Evolutionary conservation across 768 basidiomycete genomes (phyloP), one percentile per base, ranked within the genome.

Genomic region (Podaxis sp.): DNA sequence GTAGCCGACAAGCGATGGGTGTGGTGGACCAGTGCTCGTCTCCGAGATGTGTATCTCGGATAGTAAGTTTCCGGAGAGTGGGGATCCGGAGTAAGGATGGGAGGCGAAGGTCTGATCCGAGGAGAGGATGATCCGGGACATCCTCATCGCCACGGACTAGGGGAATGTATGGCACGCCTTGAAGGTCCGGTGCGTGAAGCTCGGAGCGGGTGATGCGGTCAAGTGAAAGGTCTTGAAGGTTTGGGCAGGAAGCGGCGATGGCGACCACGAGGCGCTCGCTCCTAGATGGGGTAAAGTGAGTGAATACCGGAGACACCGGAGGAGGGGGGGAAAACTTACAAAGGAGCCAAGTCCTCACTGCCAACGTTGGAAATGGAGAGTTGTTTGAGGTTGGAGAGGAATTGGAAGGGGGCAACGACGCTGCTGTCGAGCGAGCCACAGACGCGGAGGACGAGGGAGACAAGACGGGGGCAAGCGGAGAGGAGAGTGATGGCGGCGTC

Each of bases 11-110:
- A 22, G 72, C 70, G 63, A 83, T 77, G 40, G 80, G 79, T n/a
- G 77, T 79, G 26, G 77, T 75, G n/a, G 78, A 74, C 87, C 86
- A 87, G 39, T 75, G 76, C 53, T 76, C 75, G 71, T 87, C 86
- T 15, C 88, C 88, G 61, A 92, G 80, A 73, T 90, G 89, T 0
- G 88, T 89, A 69, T 90, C 88, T 61, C 81, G 82, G 68, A 92
- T 84, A 48, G 80, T 79, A 66, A 92, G 86, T 65, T 80, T 81
- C 30, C 77, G 80, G 42, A 92, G 84, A 51, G 83, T 78, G 6
- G 87, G 81, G 52, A 92, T 79, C 66, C 82, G 81, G 54, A 92
- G 80, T 58, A 92, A 83, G 12, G 83, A 85, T 1, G 89, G 88
- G 1, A 92, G 82, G 19, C 77, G 79, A 56, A 91, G 84, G 44